Evolutionary conservation across 768 basidiomycete genomes (phyloP).

Genomic region (Boletus subparvulus): DNA sequence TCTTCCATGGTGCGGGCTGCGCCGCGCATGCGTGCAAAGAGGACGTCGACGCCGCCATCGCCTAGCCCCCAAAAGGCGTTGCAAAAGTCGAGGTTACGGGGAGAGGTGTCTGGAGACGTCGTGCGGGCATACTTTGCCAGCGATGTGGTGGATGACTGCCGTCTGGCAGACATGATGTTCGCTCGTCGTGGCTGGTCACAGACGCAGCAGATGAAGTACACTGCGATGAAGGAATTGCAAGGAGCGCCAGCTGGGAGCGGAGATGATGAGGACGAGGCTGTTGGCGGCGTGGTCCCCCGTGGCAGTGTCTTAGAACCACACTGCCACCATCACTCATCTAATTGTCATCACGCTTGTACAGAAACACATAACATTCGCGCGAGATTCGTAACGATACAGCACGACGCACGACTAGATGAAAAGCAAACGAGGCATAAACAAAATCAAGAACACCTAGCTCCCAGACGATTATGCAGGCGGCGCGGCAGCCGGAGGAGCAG

Average conservation of each 20-base stretch:
- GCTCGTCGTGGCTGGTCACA: constrained; percentile 16
- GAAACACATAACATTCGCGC: neutral
- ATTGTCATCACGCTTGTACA: neutral
- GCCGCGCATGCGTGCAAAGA: constrained; percentile 87
- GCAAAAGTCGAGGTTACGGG: constrained; percentile 80
- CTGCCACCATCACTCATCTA: too few species aligned
- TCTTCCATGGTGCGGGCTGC: constrained; percentile 88
- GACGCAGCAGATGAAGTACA: constrained; percentile 21
- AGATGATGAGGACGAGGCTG: neutral
- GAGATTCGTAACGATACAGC: neutral
- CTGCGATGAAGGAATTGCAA: constrained; percentile 1
- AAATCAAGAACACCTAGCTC: neutral
- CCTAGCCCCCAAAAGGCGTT: constrained; percentile 93
- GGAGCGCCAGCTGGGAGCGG: neutral
- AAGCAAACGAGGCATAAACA: neutral
- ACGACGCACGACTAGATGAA: neutral
- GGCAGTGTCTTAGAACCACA: constrained; percentile 11
- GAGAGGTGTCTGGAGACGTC: constrained; percentile 43
- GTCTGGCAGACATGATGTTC: constrained; percentile 62
- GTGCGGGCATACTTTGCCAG: constrained; percentile 66
- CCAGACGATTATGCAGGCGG: too few species aligned
- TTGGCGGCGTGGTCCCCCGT: constrained; percentile 11
- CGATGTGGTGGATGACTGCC: constrained; percentile 81
- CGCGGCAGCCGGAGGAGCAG: too few species aligned
- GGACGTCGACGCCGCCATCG: constrained; percentile 87